Conservation (phyloP, 2,329 filamentous ascomycete species). For the Pseudogymnoascus sp. region DNA sequence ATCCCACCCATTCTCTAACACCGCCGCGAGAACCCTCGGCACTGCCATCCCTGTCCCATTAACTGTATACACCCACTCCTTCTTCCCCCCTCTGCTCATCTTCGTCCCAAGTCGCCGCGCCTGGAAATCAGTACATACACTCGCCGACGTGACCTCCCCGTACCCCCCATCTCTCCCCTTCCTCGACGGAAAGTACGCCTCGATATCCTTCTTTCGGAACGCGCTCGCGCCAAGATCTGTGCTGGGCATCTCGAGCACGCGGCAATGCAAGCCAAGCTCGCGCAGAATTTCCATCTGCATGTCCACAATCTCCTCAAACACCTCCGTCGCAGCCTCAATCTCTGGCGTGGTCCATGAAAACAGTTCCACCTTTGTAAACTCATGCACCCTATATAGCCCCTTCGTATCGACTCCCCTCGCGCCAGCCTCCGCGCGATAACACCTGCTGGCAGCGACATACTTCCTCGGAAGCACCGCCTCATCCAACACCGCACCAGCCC, state of each 20-base stretch:
- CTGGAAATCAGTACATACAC: conserved; percentile 93
- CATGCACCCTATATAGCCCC: conserved; percentile 91
- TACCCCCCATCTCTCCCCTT: conserved; percentile 62
- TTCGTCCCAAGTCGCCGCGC: conserved; percentile 72
- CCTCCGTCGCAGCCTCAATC: conserved; percentile 38
- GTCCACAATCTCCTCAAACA: conserved; percentile 79
- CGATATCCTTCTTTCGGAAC: conserved; percentile 81
- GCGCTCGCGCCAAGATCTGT: conserved; percentile 85
- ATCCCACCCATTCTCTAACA: conserved; percentile 88
- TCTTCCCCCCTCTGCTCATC: conserved; percentile 47
- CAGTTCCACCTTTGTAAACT: conserved; percentile 98
- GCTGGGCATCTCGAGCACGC: conserved; percentile 87
- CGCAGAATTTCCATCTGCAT: conserved; percentile 80
- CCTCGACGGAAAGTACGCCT: conserved; percentile 85
- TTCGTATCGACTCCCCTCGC: conserved; percentile 85
- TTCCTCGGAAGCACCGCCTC: conserved; percentile 64
- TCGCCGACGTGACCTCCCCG: conserved; percentile 88
- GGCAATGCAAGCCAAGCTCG: conserved; percentile 72
- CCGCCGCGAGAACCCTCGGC: conserved; percentile 77
- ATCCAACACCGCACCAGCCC: conserved; percentile 64
- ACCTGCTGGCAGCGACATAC: conserved; percentile 77
- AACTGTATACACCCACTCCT: conserved; percentile 75
- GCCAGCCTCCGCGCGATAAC: conserved; percentile 91
- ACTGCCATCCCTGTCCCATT: conserved; percentile 94
- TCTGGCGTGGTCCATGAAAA: conserved; percentile 80